Evolutionary conservation across 108 stramenopile species (phyloP).

Genomic region (Schizochytrium sp.): DNA sequence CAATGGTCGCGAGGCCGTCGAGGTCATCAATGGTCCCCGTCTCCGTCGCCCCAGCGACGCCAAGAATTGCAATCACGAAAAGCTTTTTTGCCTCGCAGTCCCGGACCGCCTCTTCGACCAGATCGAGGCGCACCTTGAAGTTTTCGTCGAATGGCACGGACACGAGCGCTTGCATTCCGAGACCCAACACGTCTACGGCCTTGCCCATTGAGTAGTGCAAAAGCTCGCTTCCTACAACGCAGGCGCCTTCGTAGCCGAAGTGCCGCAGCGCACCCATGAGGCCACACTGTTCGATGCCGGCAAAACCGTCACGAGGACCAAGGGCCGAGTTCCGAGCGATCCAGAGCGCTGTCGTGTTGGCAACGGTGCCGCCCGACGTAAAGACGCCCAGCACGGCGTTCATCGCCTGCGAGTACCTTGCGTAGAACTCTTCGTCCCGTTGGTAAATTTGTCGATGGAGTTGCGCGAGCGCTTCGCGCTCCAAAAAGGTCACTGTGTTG

Average conservation of each 20-base stretch:
- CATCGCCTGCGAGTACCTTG: background rate
- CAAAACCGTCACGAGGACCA: background rate
- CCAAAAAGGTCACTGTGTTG: background rate
- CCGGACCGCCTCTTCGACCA: background rate
- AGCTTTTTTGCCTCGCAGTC: background rate
- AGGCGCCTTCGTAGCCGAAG: background rate
- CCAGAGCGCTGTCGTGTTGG: background rate
- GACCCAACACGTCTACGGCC: background rate
- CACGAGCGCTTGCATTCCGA: background rate
- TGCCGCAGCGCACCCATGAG: background rate
- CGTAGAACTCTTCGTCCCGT: background rate
- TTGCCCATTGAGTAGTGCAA: constrained; percentile 19
- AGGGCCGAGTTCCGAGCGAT: background rate
- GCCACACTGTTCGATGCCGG: background rate
- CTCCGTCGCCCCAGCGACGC: constrained; percentile 5
- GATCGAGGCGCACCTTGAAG: background rate
- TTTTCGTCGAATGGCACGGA: constrained; percentile 2
- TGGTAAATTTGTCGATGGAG: background rate
- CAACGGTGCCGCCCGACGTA: background rate
- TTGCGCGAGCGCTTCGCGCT: constrained; percentile 14
- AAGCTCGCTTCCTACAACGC: background rate
- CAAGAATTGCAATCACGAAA: background rate
- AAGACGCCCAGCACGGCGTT: constrained; percentile 2
- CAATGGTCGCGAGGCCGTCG: background rate
- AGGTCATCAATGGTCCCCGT: background rate